Conservation (phyloP, 257 asterid species). For the Jaltomata sinuosa region DNA sequence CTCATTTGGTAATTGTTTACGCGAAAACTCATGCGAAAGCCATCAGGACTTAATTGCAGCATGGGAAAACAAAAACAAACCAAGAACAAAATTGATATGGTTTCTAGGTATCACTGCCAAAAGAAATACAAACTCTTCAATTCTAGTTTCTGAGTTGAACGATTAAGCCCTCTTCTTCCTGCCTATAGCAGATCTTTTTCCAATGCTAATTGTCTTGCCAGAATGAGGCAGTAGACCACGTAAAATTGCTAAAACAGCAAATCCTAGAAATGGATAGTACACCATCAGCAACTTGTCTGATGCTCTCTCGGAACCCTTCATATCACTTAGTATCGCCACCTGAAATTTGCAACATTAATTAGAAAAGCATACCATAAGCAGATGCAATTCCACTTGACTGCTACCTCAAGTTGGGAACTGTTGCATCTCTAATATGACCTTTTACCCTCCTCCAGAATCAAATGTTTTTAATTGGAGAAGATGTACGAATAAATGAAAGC, state of each 20-base stretch:
- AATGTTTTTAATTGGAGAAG: background rate
- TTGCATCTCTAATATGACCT: background rate
- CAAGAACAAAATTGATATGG: background rate
- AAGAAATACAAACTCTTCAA: background rate
- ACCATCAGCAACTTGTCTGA: conserved; percentile 47
- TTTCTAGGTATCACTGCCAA: background rate
- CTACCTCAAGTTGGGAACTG: background rate
- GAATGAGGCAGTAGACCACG: conserved; percentile 49
- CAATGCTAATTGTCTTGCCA: conserved; percentile 30
- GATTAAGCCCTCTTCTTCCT: conserved; percentile 58
- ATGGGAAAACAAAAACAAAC: background rate
- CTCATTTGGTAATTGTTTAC: background rate
- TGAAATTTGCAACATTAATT: conserved; percentile 15
- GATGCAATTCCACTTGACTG: background rate
- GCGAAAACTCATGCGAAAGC: background rate
- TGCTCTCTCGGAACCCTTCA: conserved; percentile 48
- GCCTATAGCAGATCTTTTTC: conserved; percentile 28
- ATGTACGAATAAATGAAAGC: background rate
- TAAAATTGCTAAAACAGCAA: conserved; percentile 49
- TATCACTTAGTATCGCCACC: conserved; percentile 59
- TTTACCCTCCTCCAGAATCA: background rate
- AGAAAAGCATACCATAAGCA: background rate
- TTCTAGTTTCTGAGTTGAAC: background rate
- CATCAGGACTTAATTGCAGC: background rate
- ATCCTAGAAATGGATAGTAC: conserved; percentile 61